Percentiles rank a stretch among this genome's conserved stretches.
Evolutionary conservation across 208 protist species (phyloP).

Genomic region (Acanthamoeba castellanii): DNA sequence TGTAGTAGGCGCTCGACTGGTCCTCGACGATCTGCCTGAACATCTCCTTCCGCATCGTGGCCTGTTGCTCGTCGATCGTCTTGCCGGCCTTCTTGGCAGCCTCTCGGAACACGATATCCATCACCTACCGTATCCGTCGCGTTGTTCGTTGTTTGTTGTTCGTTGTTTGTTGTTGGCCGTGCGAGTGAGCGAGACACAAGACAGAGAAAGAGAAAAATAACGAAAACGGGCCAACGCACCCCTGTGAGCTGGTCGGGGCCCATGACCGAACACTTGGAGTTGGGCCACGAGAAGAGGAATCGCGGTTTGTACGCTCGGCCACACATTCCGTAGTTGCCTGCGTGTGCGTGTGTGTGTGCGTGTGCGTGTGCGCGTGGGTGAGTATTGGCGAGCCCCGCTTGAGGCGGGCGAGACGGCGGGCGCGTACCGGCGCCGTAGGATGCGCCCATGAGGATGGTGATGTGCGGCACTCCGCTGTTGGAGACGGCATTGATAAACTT

Average conservation of each 20-base stretch:
- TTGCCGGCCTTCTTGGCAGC: conserved; percentile 43
- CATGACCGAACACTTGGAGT: conserved; percentile 97
- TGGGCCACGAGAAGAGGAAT: conserved; percentile 98
- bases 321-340: conserved; percentile 97
- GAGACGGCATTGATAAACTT: conserved; percentile 97
- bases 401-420: not conserved
- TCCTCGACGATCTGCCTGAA: conserved; percentile 77
- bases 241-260: conserved; percentile 93
- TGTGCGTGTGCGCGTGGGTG: too few species aligned
- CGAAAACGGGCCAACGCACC: not conserved
- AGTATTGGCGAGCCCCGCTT: not conserved
- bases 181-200: too few species aligned
- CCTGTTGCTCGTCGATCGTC: conserved; percentile 25
- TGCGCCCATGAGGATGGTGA: conserved; percentile 96
- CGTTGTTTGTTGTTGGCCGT: too few species aligned
- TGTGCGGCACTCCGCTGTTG: conserved; percentile 95
- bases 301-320: conserved; percentile 90
- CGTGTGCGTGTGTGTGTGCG: not conserved
- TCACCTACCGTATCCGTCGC: not conserved
- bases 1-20: conserved; percentile 78
- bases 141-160: not conserved
- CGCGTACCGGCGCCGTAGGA: conserved; percentile 95
- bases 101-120: conserved; percentile 63
- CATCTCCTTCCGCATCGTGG: conserved; percentile 56
- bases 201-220: too few species aligned